phyloP scores from a whole-genome alignment of 2,329 filamentous ascomycete species.

The Calonectria honghensis region DNA sequence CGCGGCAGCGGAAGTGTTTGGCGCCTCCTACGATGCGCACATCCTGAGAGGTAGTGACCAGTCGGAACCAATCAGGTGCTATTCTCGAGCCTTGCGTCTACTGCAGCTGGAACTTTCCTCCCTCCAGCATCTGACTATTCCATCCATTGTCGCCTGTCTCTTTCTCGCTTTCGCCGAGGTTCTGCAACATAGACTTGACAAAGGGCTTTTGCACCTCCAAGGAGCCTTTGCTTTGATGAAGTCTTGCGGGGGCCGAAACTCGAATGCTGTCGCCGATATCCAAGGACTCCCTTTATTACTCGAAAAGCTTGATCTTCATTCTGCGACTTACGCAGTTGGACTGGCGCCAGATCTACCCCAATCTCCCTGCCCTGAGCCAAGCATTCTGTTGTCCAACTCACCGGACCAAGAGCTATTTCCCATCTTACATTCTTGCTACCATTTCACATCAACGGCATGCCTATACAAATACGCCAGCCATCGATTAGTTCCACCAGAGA shows the following conservation, averaged over 20 bases:
- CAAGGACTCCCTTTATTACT: slow-evolving; percentile 39
- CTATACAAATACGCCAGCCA: slow-evolving; percentile 45
- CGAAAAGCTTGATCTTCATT: slow-evolving; percentile 47
- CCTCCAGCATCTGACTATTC: slow-evolving; percentile 29
- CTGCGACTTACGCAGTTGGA: slow-evolving; percentile 43
- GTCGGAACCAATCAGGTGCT: slow-evolving; percentile 38
- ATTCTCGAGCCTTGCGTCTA: slow-evolving; percentile 40
- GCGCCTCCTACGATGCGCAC: slow-evolving; percentile 45
- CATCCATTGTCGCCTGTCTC: slow-evolving; percentile 46
- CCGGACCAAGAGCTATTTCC: slow-evolving; percentile 34
- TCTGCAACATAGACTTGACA: slow-evolving; percentile 42
- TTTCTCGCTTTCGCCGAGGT: slow-evolving; percentile 43
- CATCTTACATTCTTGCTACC: slow-evolving; percentile 43
- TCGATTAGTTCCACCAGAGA: slow-evolving; percentile 36
- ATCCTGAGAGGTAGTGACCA: slow-evolving; percentile 23
- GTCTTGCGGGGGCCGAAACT: slow-evolving; percentile 16
- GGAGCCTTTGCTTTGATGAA: slow-evolving; percentile 42
- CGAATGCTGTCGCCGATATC: background rate
- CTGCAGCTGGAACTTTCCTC: slow-evolving; percentile 45
- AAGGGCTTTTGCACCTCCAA: slow-evolving; percentile 36
- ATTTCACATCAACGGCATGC: slow-evolving; percentile 41
- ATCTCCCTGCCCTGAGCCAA: background rate
- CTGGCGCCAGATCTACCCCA: slow-evolving; percentile 41
- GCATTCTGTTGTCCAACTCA: background rate
- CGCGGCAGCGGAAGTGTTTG: slow-evolving; percentile 46